Evolutionary conservation across 352 stramenopile species (phyloP), one percentile per base, ranked within the genome.

Genomic region (Phytopythium sindhum): DNA sequence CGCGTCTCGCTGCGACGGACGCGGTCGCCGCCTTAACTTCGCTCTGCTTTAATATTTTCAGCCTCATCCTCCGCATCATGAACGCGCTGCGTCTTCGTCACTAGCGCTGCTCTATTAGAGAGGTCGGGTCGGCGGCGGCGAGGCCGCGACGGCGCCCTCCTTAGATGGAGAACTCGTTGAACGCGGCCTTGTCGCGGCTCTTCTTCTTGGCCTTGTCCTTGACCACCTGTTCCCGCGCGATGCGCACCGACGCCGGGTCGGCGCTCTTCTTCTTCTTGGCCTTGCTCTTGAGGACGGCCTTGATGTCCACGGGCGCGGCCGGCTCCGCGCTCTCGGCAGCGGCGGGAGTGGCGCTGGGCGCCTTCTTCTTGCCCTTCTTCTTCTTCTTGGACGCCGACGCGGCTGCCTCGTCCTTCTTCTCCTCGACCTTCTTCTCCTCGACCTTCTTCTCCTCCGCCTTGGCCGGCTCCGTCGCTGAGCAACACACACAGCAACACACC

Each of bases 91-190:
- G 15, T 33, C 10, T 17, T 37, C 48, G 29, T 55, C 48, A 57
- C 50, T 57, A 57, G 26, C 50, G 28, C 50, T 23, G 51, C 51
- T 57, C 51, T 57, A 57, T 57, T 57, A 6, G 8, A 29, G n/a
- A 29, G 44, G 44, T 7, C 10, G 17, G 11, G 26, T 5, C 29
- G 26, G 51, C 8, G 17, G 26, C 28, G 21, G 50, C 28, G 4
- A n/a, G 50, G 50, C 24, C 35, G 31, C 52, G 21, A n/a, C 28
- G 17, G 28, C 19, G 23, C n/a, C 55, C 3, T 14, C 55, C 54
- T 55, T 80, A 90, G 72, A 86, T 81, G 35, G 81, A 92, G 76
- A 92, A 92, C 78, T 92, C 81, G 68, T 92, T 92, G 69, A 90
- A 92, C 41, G 39, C 75, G 57, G 81, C 77, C 72, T 92, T 92